Conservation (phyloP, 441 rosid species). For the Lepidium campestre region DNA sequence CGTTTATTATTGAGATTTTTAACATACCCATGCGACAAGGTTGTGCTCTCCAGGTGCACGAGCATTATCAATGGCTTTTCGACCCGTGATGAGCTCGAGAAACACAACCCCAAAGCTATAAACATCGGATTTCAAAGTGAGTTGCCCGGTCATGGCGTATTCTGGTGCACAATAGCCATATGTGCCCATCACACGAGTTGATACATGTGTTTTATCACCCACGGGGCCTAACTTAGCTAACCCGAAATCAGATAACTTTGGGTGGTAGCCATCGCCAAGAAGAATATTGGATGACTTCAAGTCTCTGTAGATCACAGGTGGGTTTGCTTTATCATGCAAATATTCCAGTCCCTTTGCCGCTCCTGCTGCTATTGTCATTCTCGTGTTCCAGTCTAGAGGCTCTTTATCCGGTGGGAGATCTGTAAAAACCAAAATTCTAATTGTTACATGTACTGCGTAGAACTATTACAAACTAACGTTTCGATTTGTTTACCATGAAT, state of each 20-base stretch:
- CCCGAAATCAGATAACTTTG: slow-evolving; percentile 94
- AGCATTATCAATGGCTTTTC: slow-evolving; percentile 87
- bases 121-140: slow-evolving; percentile 90
- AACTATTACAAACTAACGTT: background rate
- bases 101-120: slow-evolving; percentile 98
- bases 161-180: slow-evolving; percentile 99
- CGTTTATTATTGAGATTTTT: background rate
- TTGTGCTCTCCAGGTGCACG: slow-evolving; percentile 85
- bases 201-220: slow-evolving; percentile 96
- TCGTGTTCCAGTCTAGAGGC: slow-evolving; percentile 91
- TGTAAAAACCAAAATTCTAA: slow-evolving; percentile 25
- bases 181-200: slow-evolving; percentile 98
- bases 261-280: slow-evolving; percentile 83
- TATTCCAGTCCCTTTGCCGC: slow-evolving; percentile 98
- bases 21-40: slow-evolving; percentile 94
- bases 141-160: slow-evolving; percentile 98
- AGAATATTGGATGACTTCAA: slow-evolving; percentile 94
- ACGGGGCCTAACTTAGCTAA: slow-evolving; percentile 96
- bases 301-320: slow-evolving; percentile 95
- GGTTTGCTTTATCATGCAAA: slow-evolving; percentile 92
- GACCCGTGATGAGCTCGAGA: slow-evolving; percentile 95
- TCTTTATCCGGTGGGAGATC: slow-evolving; percentile 84
- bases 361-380: slow-evolving; percentile 98
- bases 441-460: background rate
- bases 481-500: background rate